Base-by-base conservation (phyloP, 345 rosid species). In the Boechera divaricarpa region DNA sequence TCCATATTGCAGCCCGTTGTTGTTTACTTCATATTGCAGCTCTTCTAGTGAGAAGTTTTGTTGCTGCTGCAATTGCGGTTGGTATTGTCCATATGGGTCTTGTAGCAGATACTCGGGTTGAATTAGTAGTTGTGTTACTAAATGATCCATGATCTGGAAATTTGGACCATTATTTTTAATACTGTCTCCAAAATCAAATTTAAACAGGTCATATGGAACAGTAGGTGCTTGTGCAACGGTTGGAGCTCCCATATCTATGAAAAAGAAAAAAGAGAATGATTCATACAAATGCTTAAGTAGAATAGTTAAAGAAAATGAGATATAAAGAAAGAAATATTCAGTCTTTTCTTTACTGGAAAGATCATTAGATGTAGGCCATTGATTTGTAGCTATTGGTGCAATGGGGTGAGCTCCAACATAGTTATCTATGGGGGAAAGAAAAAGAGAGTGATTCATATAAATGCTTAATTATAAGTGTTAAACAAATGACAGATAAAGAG, bases 301-400 rank as follows among this genome's bases (percentile, higher is more conserved):
- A 32, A 32, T 11, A 2, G 10, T 32, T 59, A 12, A 4, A 59
- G 16, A 11, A 35, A 42, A n/a, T 58, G 2, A 61, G 4, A 38
- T 3, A 55, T 55, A 29, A 51, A 59, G 42, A 42, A 57, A 13
- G 76, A 36, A 61, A 36, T 42, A n/a, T 72, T 62, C 5, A 38
- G 60, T 48, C 11, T 10, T 3, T 60, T 72, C 41, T 2, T 48
- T 73, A 63, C 77, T 6, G 4, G 52, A 8, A 38, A 2, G 13
- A 62, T 39, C 41, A 41, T 10, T 41, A 11, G 13, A 10, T 41
- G 45, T 2, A 3, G 45, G 13, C 13, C 45, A 41, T 41, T 41
- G 45, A 10, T 13, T 1, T 3, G 68, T n/a, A 60, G 16, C 9
- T 24, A 12, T 59, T 35, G 15, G 47, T 24, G 49, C 10, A 12